Evolutionary conservation across 352 stramenopile genomes (phyloP), one percentile per base, ranked within the genome.

Genomic region (Proteromonas lacertae): DNA sequence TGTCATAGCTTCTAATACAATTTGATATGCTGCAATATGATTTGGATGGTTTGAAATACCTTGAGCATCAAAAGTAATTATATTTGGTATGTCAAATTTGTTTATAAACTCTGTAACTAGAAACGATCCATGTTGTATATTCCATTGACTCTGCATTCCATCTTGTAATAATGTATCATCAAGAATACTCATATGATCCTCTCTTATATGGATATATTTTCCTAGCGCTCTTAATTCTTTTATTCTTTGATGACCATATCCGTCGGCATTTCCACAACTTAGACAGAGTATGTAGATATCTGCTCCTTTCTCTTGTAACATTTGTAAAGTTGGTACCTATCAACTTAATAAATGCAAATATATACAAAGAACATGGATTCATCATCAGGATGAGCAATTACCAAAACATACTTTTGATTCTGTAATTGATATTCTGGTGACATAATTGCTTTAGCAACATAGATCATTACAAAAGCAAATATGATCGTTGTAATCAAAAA

Each of bases 281-380:
- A 33, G 29, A 10, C 21, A 41, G 4, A 35, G n/a, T 22, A 46
- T 22, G 17, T 18, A 28, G 2, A 46, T 22, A n/a, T 5, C 35
- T 6, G 26, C 10, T 42, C 35, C 7, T 29, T 19, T 40, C 32
- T n/a, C 21, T 38, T 18, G 12, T 35, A 29, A 5, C 45, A 50
- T 29, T 54, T 50, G 41, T 8, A 35, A n/a, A n/a, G n/a, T n/a
- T n/a, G n/a, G n/a, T n/a, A n/a, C n/a, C n/a, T n/a, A n/a, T 1
- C 4, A 4, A 22, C 13, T n/a, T 70, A 45, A 24, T 52, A 62
- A 22, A 61, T 50, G 36, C 73, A 38, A 9, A 72, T 47, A 2
- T 62, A 61, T 41, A 74, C 40, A 54, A 83, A 79, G 47, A 84
- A 84, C 67, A 84, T 79, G 46, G 62, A 74, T 50, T 84, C 69